Base-by-base conservation (phyloP, 2,329 filamentous ascomycete genomes). In the Endocalyx cinctus region DNA sequence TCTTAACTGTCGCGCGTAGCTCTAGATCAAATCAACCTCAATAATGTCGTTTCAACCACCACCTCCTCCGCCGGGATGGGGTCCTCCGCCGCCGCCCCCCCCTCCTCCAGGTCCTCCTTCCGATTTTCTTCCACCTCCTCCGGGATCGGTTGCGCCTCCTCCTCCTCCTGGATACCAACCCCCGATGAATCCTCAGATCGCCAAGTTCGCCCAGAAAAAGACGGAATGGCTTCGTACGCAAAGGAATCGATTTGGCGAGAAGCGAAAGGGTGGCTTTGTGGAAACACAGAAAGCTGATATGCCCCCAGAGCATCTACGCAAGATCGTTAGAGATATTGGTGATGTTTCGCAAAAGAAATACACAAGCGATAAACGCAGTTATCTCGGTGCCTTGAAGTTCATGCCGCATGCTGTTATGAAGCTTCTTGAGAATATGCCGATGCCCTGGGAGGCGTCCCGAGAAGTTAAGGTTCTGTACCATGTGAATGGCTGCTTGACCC, bases 341-440 rank as follows among this genome's bases (percentile, higher is more conserved):
- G 92, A 98, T 70, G 90, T 98, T 31, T 97, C 90, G 34, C 94
- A 98, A 64, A 97, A 96, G 70, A 97, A 96, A 63, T 98, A 96
- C 70, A 96, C 87, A 47, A 95, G 84, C 56, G 92, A 98, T 69
- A 98, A 98, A 74, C 79, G 92, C 48, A 96, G 89, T 64, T 98
- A 98, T 61, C 74, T 98, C 29, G 94, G 94, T 43, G 92, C 94
- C 20, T 67, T 98, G 43, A 98, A 98, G 66, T 98, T 96, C 67
- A 98, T 98, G 92, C 92, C 92, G 2, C 92, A 98, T 58, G 92
- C 92, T 5, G 92, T 98, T 10, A 67, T 98, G 66, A 98, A 98
- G 69, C 74, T 98, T 16, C 64, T 98, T 36, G 92, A 98, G 68
- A 98, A 98, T 54, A 98, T 98, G 92, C 92, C 92, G 4, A 98